A percentile compares a stretch with the other conserved stretches of the same genome.
These are phyloP conservation scores for Iris pallida DNA, from an alignment of 116 monocot genomes.

Conservation along the genomic window DNA sequence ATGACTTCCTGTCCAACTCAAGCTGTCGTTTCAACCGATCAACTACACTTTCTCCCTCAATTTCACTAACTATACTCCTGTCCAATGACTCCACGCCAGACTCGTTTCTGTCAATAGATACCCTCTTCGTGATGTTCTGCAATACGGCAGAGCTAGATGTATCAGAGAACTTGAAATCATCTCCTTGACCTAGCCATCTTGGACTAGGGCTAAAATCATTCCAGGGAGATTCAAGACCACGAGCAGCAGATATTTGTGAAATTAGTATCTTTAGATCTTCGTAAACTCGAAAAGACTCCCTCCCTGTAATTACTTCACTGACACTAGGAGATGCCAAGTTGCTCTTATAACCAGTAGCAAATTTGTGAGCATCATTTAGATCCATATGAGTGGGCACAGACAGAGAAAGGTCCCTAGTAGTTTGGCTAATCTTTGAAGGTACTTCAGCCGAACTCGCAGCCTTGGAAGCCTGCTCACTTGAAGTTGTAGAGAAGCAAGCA, in stretches of 20 bases:
- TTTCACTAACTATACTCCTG: constrained; percentile 65
- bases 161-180: constrained; percentile 41
- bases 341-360: constrained; percentile 36
- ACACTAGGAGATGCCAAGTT: constrained; percentile 34
- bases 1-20: constrained; percentile 77
- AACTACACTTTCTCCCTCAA: constrained; percentile 67
- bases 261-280: constrained; percentile 68
- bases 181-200: constrained; percentile 32
- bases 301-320: constrained; percentile 36
- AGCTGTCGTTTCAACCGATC: constrained; percentile 61
- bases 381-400: constrained; percentile 32
- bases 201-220: constrained; percentile 50
- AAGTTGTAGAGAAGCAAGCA: constrained; percentile 6
- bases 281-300: constrained; percentile 53
- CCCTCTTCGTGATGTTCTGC: constrained; percentile 46
- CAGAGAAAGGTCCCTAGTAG: constrained; percentile 18
- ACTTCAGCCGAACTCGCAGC: constrained; percentile 11
- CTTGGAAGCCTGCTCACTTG: constrained; percentile 19
- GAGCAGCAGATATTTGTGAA: constrained; percentile 57
- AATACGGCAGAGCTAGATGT: constrained; percentile 25
- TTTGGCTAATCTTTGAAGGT: constrained; percentile 10
- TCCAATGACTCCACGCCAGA: constrained; percentile 64
- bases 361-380: constrained; percentile 69
- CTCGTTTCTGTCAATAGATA: constrained; percentile 67
- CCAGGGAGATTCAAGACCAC: constrained; percentile 48